These are phyloP conservation scores for Boletus vermiculosoides DNA, from an alignment of 768 basidiomycete genomes.

Conservation along the genomic window DNA sequence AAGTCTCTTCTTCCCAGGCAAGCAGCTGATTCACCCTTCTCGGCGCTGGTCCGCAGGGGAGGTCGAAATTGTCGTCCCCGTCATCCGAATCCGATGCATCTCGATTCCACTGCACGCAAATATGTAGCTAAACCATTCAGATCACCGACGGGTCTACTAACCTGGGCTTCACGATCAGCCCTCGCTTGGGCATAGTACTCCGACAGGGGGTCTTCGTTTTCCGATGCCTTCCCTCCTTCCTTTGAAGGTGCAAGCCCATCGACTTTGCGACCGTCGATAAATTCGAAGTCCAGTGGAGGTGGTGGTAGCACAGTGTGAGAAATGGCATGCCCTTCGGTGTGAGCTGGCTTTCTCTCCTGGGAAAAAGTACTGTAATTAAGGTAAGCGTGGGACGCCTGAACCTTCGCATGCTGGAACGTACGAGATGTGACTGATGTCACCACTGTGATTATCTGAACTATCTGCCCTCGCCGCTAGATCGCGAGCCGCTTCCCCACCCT, in stretches of 20 bases:
- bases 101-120: constrained; percentile 29
- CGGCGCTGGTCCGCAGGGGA: constrained; percentile 18
- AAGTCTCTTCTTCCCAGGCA: not conserved
- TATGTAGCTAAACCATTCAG: not conserved
- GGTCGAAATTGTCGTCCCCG: constrained; percentile 23
- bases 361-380: constrained; percentile 37
- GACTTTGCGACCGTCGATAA: not conserved
- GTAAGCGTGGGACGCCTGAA: constrained; percentile 10
- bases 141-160: constrained; percentile 21
- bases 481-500: not conserved
- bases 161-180: constrained; percentile 45
- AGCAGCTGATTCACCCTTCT: constrained; percentile 30
- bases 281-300: constrained; percentile 19
- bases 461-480: not conserved
- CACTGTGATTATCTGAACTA: constrained; percentile 12
- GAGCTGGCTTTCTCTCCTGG: constrained; percentile 25
- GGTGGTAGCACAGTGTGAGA: constrained; percentile 26
- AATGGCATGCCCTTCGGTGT: not conserved
- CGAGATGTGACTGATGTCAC: constrained; percentile 49
- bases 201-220: constrained; percentile 52
- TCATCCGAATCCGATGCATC: constrained; percentile 39
- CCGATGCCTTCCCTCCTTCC: constrained; percentile 1
- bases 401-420: constrained; percentile 28
- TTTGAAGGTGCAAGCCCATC: not conserved
- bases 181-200: constrained; percentile 62